These are phyloP conservation scores for Enterospora canceri DNA, from an alignment of 371 early-diverging fungal species.

Conservation along the genomic window DNA sequence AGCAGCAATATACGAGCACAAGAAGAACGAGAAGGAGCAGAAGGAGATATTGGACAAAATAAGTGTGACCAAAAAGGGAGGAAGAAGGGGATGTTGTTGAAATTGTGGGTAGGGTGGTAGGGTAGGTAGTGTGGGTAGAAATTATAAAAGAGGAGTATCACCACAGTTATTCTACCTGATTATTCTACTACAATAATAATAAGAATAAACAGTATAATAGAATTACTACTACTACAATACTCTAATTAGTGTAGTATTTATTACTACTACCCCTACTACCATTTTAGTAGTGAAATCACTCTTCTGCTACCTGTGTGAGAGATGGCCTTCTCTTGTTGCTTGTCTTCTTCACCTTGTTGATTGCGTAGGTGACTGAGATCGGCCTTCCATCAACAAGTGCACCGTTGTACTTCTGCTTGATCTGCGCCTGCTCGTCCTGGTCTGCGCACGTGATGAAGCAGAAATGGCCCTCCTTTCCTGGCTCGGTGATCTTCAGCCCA, in stretches of 20 bases:
- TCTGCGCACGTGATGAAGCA: constrained; percentile 14
- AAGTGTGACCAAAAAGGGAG: constrained; percentile 4
- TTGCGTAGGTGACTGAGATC: constrained; percentile 8
- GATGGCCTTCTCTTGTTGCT: background rate
- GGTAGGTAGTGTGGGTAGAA: no score
- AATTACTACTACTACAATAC: background rate
- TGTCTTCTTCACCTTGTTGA: constrained; percentile 8
- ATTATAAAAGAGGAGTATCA: no score
- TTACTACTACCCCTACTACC: no score
- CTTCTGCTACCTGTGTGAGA: no score
- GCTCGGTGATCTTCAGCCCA: constrained; percentile 7
- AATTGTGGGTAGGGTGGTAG: background rate
- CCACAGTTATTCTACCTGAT: no score
- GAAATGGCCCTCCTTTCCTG: constrained; percentile 4
- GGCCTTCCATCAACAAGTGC: background rate
- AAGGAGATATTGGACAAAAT: constrained; percentile 1
- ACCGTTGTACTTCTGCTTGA: background rate
- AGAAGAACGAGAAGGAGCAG: background rate
- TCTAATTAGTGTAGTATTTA: no score
- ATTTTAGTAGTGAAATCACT: no score
- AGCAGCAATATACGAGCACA: background rate
- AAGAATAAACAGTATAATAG: background rate
- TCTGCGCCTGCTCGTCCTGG: background rate
- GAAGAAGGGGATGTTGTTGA: constrained; percentile 11
- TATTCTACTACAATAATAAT: no score